These are phyloP conservation scores for Trichosanthes truncata DNA, from an alignment of 306 rosid species.

Conservation along the genomic window DNA sequence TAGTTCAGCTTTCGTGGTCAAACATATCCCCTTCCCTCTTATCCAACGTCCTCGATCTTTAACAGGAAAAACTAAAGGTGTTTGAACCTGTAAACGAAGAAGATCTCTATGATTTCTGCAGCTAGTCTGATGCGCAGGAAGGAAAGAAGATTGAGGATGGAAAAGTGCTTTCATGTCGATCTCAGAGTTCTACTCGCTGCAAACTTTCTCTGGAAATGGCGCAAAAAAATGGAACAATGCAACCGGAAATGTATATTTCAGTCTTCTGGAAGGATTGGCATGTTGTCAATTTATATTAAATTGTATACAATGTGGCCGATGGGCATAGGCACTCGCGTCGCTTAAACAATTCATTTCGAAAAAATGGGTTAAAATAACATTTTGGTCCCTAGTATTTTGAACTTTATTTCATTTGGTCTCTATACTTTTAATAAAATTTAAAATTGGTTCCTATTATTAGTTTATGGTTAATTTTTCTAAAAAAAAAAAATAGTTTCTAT, in stretches of 20 bases:
- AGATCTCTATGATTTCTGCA: slow-evolving; percentile 11
- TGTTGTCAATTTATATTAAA: background rate
- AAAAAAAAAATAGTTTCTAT: too few species aligned
- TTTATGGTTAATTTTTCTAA: too few species aligned
- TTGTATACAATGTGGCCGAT: background rate
- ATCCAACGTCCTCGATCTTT: slow-evolving; percentile 20
- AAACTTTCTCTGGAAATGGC: background rate
- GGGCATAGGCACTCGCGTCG: background rate
- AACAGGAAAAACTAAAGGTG: slow-evolving; percentile 19
- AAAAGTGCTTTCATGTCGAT: slow-evolving; percentile 50
- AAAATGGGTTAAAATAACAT: too few species aligned
- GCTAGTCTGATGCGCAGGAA: slow-evolving; percentile 22
- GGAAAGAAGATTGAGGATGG: slow-evolving; percentile 28
- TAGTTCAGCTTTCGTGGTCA: slow-evolving; percentile 25
- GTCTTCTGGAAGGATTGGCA: background rate
- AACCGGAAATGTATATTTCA: background rate
- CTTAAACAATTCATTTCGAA: too few species aligned
- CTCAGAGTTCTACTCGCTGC: background rate
- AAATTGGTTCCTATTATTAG: too few species aligned
- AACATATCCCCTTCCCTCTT: slow-evolving; percentile 12
- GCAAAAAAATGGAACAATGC: background rate
- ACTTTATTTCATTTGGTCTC: too few species aligned
- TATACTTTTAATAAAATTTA: too few species aligned
- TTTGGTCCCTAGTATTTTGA: too few species aligned
- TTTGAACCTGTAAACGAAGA: slow-evolving; percentile 16